Percentiles rank a stretch among this genome's conserved stretches.
phyloP scores from a whole-genome alignment of 257 asterid species.

The Henckelia pumila region DNA sequence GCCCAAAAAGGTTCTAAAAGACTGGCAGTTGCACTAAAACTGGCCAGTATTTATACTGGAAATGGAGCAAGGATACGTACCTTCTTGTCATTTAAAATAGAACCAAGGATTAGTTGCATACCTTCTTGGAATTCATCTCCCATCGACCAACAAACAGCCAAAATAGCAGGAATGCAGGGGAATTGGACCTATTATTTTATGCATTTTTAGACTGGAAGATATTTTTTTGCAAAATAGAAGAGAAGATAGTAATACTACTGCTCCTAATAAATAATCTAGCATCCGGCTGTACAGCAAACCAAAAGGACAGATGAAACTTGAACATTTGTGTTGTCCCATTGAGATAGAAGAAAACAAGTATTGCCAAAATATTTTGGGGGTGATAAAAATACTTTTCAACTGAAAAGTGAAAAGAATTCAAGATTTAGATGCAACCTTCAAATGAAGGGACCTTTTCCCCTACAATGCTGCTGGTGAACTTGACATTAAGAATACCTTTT shows the following conservation, averaged over 20 bases:
- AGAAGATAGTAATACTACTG: constrained; percentile 19
- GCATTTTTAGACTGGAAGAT: constrained; percentile 36
- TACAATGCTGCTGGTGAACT: constrained; percentile 51
- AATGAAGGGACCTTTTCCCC: constrained; percentile 42
- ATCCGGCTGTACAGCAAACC: constrained; percentile 16
- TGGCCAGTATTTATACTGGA: constrained; percentile 13
- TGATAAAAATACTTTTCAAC: background rate
- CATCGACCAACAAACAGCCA: constrained; percentile 58
- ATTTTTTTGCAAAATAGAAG: constrained; percentile 29
- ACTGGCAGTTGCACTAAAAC: background rate
- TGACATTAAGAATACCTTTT: constrained; percentile 35
- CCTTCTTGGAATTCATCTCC: constrained; percentile 34
- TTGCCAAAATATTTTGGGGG: constrained; percentile 14
- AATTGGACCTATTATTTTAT: constrained; percentile 49
- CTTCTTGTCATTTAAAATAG: background rate
- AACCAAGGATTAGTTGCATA: constrained; percentile 28
- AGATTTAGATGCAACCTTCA: constrained; percentile 17
- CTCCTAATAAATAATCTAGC: constrained; percentile 20
- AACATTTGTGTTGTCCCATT: constrained; percentile 22
- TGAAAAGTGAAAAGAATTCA: background rate
- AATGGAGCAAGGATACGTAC: constrained; percentile 22
- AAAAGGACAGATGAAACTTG: constrained; percentile 20
- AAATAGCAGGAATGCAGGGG: constrained; percentile 58
- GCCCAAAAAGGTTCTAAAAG: constrained; percentile 1
- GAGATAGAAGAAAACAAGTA: constrained; percentile 14